Evolutionary conservation across 2,329 filamentous ascomycete species (phyloP).

Genomic region (Arthrobotrys iridis): DNA sequence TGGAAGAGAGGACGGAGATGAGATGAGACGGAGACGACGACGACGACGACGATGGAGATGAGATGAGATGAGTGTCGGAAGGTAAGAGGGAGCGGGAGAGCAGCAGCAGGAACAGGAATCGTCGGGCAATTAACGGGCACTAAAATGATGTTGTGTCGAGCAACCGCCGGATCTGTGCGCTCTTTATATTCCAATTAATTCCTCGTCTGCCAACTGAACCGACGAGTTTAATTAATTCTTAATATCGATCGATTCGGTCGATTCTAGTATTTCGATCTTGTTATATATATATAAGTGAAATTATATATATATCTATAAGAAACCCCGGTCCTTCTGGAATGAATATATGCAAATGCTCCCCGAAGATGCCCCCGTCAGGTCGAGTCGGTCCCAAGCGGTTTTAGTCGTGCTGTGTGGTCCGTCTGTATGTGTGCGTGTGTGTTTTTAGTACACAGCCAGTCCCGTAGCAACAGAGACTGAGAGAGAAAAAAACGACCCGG

Average conservation of each 20-base stretch:
- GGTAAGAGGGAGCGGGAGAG: slow-evolving; percentile 5
- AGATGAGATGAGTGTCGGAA: background rate
- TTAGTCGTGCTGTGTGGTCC: background rate
- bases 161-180: slow-evolving; percentile 41
- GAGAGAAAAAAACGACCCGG: background rate
- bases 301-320: too few species aligned
- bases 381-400: too few species aligned
- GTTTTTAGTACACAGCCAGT: background rate
- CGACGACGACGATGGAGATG: slow-evolving; percentile 1
- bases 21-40: slow-evolving; percentile 9
- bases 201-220: too few species aligned
- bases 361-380: too few species aligned
- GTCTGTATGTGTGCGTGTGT: background rate
- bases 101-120: slow-evolving; percentile 21
- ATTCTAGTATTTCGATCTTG: too few species aligned
- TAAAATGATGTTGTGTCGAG: slow-evolving; percentile 49
- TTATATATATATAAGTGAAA: too few species aligned
- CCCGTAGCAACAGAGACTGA: slow-evolving; percentile 42
- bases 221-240: too few species aligned
- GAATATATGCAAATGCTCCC: too few species aligned
- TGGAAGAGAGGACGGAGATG: background rate
- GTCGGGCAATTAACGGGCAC: background rate
- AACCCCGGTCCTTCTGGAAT: too few species aligned
- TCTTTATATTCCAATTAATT: too few species aligned
- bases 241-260: too few species aligned